Evolutionary conservation across 306 rosid species (phyloP), one percentile per base, ranked within the genome.

Genomic region (Cucurbita maxima): DNA sequence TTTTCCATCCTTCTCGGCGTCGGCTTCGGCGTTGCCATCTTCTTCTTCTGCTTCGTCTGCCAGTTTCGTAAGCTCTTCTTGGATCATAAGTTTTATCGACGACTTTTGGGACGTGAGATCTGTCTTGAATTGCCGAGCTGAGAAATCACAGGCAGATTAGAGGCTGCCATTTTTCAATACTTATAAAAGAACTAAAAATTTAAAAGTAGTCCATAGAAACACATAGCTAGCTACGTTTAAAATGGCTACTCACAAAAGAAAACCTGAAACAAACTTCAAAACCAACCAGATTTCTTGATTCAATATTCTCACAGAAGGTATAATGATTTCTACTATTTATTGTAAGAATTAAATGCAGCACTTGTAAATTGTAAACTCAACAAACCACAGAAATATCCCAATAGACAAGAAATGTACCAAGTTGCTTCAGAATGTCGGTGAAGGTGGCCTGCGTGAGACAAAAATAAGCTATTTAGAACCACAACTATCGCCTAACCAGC

Each of bases 371-470:
- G 10, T 7, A 20, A 52, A 41, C 8, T 72, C 8, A 41, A 64
- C 60, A 57, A 67, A 30, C 4, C 58, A 12, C 25, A 54, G 47
- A 58, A 66, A 60, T 54, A 25, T 16, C 43, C 18, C 14, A 75
- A 25, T 0, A 73, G 0, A 44, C 78, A 60, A 8, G 54, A 75
- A 48, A 76, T 82, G 15, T 80, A 94, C 98, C 98, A 4, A 94
- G 96, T 78, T 77, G 85, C 86, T 87, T 90, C 86, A 94, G 90
- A 82, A 94, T 94, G 85, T 94, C 98, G 1, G 97, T 94, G 83
- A 94, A 94, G 68, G 98, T 94, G 57, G 98, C 98, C 98, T 94
- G 92, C 97, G 78, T 76, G 50, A 83, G 20, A 7, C 48, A 63
- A 66, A 70, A 41, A 70, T 43, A 9, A 15, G 50, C 12, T 47